Evolutionary conservation across 1,139 yeast genomes (phyloP).

Genomic region (Meyerozyma sp.): DNA sequence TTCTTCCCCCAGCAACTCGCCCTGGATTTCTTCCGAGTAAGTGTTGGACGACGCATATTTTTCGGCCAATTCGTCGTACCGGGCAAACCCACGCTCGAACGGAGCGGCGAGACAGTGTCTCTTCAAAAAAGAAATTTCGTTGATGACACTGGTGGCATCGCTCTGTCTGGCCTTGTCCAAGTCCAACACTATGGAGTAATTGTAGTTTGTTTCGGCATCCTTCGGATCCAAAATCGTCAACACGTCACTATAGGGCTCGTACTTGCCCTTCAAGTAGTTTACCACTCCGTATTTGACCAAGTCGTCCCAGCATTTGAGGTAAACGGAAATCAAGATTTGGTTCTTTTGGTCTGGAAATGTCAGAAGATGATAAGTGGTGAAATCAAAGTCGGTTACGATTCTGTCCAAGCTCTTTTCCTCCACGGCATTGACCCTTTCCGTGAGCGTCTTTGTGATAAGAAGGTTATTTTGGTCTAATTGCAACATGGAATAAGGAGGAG

Average conservation of each 20-base stretch:
- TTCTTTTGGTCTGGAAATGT: constrained; percentile 66
- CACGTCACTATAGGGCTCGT: constrained; percentile 24
- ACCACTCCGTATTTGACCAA: constrained; percentile 62
- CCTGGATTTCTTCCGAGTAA: constrained; percentile 48
- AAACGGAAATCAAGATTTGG: constrained; percentile 61
- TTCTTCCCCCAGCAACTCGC: constrained; percentile 44
- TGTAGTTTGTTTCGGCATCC: constrained; percentile 69
- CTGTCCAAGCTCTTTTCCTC: constrained; percentile 69
- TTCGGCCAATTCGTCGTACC: constrained; percentile 67
- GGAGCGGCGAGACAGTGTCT: constrained; percentile 91
- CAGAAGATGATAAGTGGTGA: constrained; percentile 88
- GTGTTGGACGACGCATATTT: constrained; percentile 43
- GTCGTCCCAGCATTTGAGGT: constrained; percentile 74
- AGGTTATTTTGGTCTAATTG: constrained; percentile 43
- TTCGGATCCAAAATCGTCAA: constrained; percentile 21
- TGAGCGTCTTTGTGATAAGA: constrained; percentile 37
- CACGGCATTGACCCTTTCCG: constrained; percentile 28
- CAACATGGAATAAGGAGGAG: constrained; percentile 22
- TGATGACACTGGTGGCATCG: constrained; percentile 39
- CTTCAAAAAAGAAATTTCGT: constrained; percentile 68
- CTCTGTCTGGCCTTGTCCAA: constrained; percentile 41
- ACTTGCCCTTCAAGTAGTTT: constrained; percentile 36
- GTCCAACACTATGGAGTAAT: constrained; percentile 72
- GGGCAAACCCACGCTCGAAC: constrained; percentile 75
- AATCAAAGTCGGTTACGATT: constrained; percentile 90